phyloP scores from a whole-genome alignment of 805 yeast genomes.

The Wickerhamomyces alni region DNA sequence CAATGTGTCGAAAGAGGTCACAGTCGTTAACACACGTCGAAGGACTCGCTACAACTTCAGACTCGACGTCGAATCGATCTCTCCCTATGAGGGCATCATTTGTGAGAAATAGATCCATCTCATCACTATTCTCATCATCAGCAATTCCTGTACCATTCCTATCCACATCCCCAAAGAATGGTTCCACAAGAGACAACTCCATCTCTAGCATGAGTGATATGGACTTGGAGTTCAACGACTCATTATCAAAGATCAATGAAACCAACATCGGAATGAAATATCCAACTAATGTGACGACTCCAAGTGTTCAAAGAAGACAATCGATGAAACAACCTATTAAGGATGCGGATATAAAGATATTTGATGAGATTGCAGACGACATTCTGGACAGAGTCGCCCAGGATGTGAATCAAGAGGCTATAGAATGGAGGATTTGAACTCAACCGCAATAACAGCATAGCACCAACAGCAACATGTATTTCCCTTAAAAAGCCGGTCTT shows the following conservation, averaged over 20 bases:
- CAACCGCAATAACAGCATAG: too few relatives aligned
- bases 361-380: slow-evolving; percentile 22
- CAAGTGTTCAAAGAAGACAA: neutral
- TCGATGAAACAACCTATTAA: neutral
- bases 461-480: too few relatives aligned
- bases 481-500: too few relatives aligned
- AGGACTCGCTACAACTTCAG: neutral
- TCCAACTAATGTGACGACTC: slow-evolving; percentile 5
- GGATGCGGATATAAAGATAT: slow-evolving; percentile 11
- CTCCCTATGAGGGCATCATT: neutral
- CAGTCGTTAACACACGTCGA: slow-evolving; percentile 7
- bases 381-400: slow-evolving; percentile 12
- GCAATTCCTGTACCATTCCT: neutral
- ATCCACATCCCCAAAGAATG: neutral
- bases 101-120: slow-evolving; percentile 9
- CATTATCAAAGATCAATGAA: slow-evolving; percentile 20
- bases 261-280: slow-evolving; percentile 9
- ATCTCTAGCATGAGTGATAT: slow-evolving; percentile 19
- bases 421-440: slow-evolving; percentile 21
- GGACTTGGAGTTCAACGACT: slow-evolving; percentile 14
- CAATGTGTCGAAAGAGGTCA: slow-evolving; percentile 12
- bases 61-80: neutral
- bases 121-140: slow-evolving; percentile 5
- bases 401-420: slow-evolving; percentile 7
- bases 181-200: slow-evolving; percentile 19